phyloP scores from a whole-genome alignment of 1,284 basidiomycete genomes.

The Phylloporus gajari region DNA sequence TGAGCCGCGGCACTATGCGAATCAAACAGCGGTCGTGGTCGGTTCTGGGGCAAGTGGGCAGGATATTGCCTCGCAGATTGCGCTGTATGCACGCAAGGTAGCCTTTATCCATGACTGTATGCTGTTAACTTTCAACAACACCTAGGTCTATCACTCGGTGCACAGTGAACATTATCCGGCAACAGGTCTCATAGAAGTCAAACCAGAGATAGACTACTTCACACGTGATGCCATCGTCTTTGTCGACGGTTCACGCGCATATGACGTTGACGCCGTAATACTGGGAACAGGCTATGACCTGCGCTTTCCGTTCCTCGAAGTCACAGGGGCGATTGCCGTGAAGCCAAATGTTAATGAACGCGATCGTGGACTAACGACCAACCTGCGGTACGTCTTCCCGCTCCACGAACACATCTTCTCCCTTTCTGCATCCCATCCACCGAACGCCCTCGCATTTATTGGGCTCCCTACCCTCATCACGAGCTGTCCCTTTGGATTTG shows the following conservation, averaged over 20 bases:
- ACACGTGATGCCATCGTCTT: constrained; percentile 56
- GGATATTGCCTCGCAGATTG: constrained; percentile 58
- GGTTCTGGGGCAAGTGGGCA: constrained; percentile 62
- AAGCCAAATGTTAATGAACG: constrained; percentile 39
- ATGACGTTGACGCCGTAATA: constrained; percentile 58
- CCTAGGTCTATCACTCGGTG: constrained; percentile 57
- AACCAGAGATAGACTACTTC: constrained; percentile 62
- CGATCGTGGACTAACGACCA: constrained; percentile 52
- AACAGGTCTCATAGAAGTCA: constrained; percentile 44
- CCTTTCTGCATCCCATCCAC: constrained; percentile 56
- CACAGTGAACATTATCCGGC: constrained; percentile 41
- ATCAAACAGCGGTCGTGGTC: constrained; percentile 59
- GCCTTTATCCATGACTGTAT: not conserved
- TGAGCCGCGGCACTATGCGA: constrained; percentile 54
- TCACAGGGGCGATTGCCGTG: constrained; percentile 45
- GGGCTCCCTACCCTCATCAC: constrained; percentile 58
- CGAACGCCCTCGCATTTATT: constrained; percentile 64
- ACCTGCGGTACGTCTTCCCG: constrained; percentile 65
- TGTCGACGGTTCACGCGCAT: constrained; percentile 52
- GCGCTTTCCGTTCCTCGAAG: constrained; percentile 62
- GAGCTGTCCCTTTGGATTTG: constrained; percentile 62
- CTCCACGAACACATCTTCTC: constrained; percentile 64
- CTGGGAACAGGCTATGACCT: constrained; percentile 67
- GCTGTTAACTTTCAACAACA: not conserved
- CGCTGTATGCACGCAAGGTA: constrained; percentile 55